These are phyloP conservation scores for Phytophthora vignae DNA, from an alignment of 352 stramenopile genomes.

Conservation along the genomic window DNA sequence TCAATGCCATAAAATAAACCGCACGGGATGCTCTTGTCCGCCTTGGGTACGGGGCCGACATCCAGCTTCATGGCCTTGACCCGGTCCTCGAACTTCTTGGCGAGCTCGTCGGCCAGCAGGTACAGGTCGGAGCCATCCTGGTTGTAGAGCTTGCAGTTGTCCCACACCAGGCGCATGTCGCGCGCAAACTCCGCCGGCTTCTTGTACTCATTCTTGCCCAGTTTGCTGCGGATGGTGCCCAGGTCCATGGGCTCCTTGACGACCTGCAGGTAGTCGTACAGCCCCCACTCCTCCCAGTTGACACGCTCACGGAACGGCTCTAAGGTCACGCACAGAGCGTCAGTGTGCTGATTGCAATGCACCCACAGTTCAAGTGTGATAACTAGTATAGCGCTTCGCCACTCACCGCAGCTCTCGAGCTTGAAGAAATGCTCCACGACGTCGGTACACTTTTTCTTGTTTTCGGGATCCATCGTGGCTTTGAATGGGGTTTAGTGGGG, in stretches of 20 bases:
- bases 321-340: constrained; percentile 26
- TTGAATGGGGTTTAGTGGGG: background rate
- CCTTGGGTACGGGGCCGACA: constrained; percentile 64
- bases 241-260: constrained; percentile 94
- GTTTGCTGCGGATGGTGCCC: constrained; percentile 84
- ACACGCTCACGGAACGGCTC: constrained; percentile 88
- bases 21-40: constrained; percentile 78
- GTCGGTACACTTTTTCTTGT: constrained; percentile 84
- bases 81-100: constrained; percentile 90
- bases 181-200: constrained; percentile 83
- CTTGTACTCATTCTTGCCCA: constrained; percentile 87
- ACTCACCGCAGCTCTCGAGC: constrained; percentile 74
- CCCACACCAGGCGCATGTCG: constrained; percentile 88
- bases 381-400: background rate
- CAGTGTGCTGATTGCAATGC: background rate
- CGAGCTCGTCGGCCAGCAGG: constrained; percentile 80
- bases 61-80: constrained; percentile 87
- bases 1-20: constrained; percentile 6
- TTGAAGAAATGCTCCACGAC: constrained; percentile 86
- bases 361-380: background rate
- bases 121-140: constrained; percentile 91
- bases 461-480: constrained; percentile 71
- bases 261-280: constrained; percentile 92
- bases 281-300: constrained; percentile 91
- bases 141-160: constrained; percentile 91